phyloP scores from a whole-genome alignment of 345 rosid species.

The Salix dunnii region DNA sequence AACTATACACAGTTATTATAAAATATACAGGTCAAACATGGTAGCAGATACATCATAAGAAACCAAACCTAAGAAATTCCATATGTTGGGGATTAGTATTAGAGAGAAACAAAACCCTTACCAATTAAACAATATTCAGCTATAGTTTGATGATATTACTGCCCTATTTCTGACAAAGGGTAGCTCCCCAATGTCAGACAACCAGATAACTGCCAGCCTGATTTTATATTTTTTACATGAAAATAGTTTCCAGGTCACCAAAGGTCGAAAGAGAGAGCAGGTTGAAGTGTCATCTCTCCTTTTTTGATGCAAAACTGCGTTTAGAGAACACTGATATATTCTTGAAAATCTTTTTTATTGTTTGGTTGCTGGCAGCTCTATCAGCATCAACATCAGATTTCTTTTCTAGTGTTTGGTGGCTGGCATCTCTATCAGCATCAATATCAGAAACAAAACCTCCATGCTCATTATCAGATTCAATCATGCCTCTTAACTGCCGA shows the following conservation, averaged over 20 bases:
- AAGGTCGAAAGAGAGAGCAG: constrained; percentile 6
- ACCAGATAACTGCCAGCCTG: constrained; percentile 21
- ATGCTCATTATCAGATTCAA: constrained; percentile 18
- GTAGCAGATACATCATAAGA: constrained; percentile 11
- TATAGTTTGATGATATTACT: background rate
- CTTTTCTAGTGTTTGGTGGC: constrained; percentile 18
- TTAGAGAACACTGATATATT: constrained; percentile 18
- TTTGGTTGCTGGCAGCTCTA: too few species aligned
- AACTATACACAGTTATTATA: constrained; percentile 15
- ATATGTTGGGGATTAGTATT: constrained; percentile 1
- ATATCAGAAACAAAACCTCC: constrained; percentile 15
- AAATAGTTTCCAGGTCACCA: background rate
- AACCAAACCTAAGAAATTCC: constrained; percentile 8
- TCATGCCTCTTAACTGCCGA: constrained; percentile 50
- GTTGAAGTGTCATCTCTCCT: constrained; percentile 36
- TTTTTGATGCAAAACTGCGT: constrained; percentile 16
- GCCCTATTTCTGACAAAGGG: background rate
- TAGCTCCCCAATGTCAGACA: constrained; percentile 1
- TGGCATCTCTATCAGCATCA: constrained; percentile 12
- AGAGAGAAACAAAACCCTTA: constrained; percentile 1
- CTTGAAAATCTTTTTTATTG: constrained; percentile 18
- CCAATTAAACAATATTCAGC: constrained; percentile 8
- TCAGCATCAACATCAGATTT: constrained; percentile 8
- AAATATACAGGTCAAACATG: constrained; percentile 11
- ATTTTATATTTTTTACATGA: background rate